phyloP scores from a whole-genome alignment of 2,329 filamentous ascomycete genomes.

The Fusarium coicis region DNA sequence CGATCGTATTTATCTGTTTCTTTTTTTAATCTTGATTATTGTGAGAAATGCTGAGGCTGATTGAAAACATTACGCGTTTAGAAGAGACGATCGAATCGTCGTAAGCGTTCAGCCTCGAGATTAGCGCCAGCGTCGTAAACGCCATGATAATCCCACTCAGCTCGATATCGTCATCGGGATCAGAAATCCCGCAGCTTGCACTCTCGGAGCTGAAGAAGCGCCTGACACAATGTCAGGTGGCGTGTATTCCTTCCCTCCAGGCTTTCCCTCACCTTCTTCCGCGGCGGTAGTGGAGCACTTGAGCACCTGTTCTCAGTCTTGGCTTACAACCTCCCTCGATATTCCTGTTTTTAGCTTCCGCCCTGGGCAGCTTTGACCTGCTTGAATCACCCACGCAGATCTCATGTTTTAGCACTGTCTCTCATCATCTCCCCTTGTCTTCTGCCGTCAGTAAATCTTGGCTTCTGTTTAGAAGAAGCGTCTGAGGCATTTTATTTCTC shows the following conservation, averaged over 20 bases:
- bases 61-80: slow-evolving; percentile 1
- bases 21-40: not conserved
- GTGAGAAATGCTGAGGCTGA: not conserved
- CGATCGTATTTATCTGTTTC: not conserved
- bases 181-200: slow-evolving; percentile 12
- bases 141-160: not conserved
- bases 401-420: slow-evolving; percentile 31
- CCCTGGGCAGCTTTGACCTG: slow-evolving; percentile 2
- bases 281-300: not conserved
- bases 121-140: not conserved
- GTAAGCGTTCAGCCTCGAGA: not conserved
- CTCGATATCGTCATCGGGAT: not conserved
- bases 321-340: slow-evolving; percentile 3
- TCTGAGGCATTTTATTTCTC: slow-evolving; percentile 23
- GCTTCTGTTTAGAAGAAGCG: slow-evolving; percentile 10
- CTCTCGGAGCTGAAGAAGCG: not conserved
- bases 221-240: not conserved
- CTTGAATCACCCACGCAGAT: slow-evolving; percentile 32
- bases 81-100: not conserved
- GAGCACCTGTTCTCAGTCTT: slow-evolving; percentile 1
- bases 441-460: slow-evolving; percentile 13
- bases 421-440: slow-evolving; percentile 30
- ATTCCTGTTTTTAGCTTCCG: slow-evolving; percentile 20
- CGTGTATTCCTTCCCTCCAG: not conserved
- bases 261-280: not conserved